Conservation (phyloP, 176 grass and related monocot genomes). For the Musa acuminata region DNA sequence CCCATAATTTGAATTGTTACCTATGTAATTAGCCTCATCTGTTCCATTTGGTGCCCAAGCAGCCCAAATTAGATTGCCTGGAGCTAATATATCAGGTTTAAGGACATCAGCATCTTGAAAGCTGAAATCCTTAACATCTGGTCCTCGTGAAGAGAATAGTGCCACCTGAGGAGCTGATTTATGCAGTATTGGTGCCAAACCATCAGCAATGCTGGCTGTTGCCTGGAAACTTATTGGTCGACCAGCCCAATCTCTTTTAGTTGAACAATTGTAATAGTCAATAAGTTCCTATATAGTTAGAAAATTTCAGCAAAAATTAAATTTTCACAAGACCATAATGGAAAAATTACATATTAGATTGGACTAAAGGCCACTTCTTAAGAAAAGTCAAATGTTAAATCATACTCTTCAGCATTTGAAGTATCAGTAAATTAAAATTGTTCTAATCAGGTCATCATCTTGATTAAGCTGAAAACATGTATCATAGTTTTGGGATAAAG, state of each 20-base stretch:
- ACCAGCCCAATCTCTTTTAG: constrained; percentile 87
- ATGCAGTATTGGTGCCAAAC: constrained; percentile 74
- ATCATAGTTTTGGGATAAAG: too few relatives aligned
- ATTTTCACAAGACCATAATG: neutral
- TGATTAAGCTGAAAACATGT: too few relatives aligned
- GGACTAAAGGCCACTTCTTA: too few relatives aligned
- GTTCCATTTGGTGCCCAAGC: constrained; percentile 96
- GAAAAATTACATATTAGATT: neutral
- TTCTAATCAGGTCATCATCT: too few relatives aligned
- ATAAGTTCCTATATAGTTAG: constrained; percentile 66
- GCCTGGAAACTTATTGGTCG: constrained; percentile 62
- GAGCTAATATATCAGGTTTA: constrained; percentile 89
- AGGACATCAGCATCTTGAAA: constrained; percentile 98
- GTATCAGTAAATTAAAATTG: too few relatives aligned
- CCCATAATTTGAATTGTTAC: constrained; percentile 23
- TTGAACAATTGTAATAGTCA: constrained; percentile 90
- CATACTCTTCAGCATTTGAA: neutral
- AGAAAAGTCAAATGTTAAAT: neutral
- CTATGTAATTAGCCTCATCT: constrained; percentile 78
- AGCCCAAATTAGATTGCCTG: constrained; percentile 91
- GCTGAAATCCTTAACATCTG: constrained; percentile 98
- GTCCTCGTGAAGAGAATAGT: constrained; percentile 85
- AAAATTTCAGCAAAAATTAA: constrained; percentile 4
- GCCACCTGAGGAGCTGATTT: constrained; percentile 97
- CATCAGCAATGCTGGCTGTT: constrained; percentile 73